Evolutionary conservation across 139 green algal species (phyloP).

Genomic region (Chlorokybus atmophyticus): DNA sequence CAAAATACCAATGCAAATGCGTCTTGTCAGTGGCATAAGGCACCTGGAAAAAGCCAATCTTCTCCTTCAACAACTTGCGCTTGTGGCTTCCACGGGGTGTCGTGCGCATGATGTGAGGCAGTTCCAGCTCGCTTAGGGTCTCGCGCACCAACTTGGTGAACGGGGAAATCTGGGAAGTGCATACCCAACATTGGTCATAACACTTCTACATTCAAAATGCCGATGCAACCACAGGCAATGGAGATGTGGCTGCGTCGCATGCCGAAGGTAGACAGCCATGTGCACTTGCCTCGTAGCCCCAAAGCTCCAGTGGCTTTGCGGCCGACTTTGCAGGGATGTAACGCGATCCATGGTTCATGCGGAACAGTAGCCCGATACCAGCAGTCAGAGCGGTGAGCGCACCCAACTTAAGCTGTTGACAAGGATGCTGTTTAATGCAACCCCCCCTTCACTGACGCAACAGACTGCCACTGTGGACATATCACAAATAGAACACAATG

Average conservation of each 20-base stretch:
- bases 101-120: conserved; percentile 27
- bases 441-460: no score
- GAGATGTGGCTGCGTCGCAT: no score
- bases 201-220: neutral
- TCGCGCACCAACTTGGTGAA: conserved; percentile 33
- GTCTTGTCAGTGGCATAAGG: conserved; percentile 7
- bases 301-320: conserved; percentile 23
- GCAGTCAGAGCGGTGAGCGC: conserved; percentile 11
- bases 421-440: no score
- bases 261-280: no score
- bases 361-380: conserved; percentile 6
- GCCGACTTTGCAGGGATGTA: conserved; percentile 12
- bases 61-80: conserved; percentile 16
- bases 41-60: conserved; percentile 21
- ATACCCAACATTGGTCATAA: neutral
- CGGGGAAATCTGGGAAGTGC: conserved; percentile 12
- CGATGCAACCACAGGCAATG: no score
- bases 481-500: no score
- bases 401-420: conserved; percentile 10
- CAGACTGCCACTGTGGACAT: no score
- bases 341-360: neutral
- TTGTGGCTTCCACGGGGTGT: conserved; percentile 17
- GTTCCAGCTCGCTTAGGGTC: conserved; percentile 28
- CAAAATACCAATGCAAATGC: conserved; percentile 10
- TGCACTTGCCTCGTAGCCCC: conserved; percentile 10